A percentile compares a stretch with the other conserved stretches of the same genome.
phyloP scores from a whole-genome alignment of 148 eudicot species.

The Silene latifolia region DNA sequence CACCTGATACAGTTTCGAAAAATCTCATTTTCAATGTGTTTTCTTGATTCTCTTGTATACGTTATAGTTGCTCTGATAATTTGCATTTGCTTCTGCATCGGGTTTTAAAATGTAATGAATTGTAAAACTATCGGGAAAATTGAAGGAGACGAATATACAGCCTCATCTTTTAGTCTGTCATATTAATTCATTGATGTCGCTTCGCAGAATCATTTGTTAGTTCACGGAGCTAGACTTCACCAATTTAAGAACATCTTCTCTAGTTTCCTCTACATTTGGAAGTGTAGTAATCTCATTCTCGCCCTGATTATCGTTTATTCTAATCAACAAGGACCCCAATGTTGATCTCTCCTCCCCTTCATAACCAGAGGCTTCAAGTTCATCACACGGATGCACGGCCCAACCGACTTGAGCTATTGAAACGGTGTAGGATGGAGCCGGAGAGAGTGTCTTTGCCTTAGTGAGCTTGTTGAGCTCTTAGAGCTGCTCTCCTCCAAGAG shows the following conservation, averaged over 20 bases:
- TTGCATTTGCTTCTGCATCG: too few species aligned
- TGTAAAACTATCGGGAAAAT: too few species aligned
- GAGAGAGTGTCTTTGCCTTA: conserved; percentile 29
- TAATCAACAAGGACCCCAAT: conserved; percentile 33
- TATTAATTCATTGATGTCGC: background rate
- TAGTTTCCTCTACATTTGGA: background rate
- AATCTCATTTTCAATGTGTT: too few species aligned
- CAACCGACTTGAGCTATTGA: conserved; percentile 60
- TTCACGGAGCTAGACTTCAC: background rate
- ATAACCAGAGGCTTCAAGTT: conserved; percentile 20
- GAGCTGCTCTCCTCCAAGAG: conserved; percentile 36
- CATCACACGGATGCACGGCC: conserved; percentile 23
- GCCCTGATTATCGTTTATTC: conserved; percentile 26
- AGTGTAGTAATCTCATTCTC: conserved; percentile 36
- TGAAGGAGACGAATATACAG: too few species aligned
- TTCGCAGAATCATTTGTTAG: background rate
- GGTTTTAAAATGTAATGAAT: too few species aligned
- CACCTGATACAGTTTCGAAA: too few species aligned
- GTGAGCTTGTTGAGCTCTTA: conserved; percentile 20
- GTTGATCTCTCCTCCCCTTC: conserved; percentile 31
- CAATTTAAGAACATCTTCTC: background rate
- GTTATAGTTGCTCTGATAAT: too few species aligned
- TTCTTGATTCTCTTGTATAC: too few species aligned
- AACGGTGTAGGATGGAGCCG: conserved; percentile 45
- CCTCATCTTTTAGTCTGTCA: too few species aligned